These are phyloP conservation scores for Tieghemiomyces parasiticus DNA, from an alignment of 192 early-diverging fungal genomes.

Conservation along the genomic window DNA sequence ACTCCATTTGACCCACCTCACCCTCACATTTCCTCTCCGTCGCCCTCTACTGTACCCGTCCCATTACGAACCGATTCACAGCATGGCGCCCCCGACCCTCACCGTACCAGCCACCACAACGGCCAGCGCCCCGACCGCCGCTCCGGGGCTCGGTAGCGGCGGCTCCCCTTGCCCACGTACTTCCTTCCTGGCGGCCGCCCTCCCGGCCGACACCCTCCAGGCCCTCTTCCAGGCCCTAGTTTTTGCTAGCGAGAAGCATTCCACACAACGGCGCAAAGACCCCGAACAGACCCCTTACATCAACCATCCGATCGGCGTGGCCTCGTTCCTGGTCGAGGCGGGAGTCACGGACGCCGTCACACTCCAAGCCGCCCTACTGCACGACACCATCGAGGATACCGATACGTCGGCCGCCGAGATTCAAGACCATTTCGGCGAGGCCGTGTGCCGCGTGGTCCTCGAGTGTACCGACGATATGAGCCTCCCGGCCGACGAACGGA, in stretches of 20 bases:
- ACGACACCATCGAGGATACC: slow-evolving; percentile 57
- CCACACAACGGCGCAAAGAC: slow-evolving; percentile 35
- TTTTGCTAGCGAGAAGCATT: slow-evolving; percentile 40
- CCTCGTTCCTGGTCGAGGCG: slow-evolving; percentile 29
- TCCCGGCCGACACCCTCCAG: not conserved
- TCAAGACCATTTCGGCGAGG: slow-evolving; percentile 27
- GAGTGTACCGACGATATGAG: slow-evolving; percentile 46
- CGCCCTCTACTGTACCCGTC: no score
- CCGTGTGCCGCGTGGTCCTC: slow-evolving; percentile 29
- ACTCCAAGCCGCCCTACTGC: slow-evolving; percentile 39
- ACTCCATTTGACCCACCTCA: no score
- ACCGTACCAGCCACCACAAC: no score
- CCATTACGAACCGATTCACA: no score
- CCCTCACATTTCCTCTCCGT: no score
- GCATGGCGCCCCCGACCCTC: no score
- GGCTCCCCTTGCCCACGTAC: no score
- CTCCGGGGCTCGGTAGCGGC: no score
- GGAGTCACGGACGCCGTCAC: slow-evolving; percentile 27
- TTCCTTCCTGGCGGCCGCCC: no score
- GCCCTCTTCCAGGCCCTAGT: slow-evolving; percentile 1
- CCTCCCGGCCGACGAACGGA: slow-evolving; percentile 29
- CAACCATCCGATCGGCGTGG: slow-evolving; percentile 44
- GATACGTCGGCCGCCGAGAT: slow-evolving; percentile 43
- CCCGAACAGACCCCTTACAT: slow-evolving; percentile 39
- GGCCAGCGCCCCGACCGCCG: no score